A percentile compares a stretch with the other conserved stretches of the same genome.
phyloP scores from a whole-genome alignment of 768 basidiomycete species.

The Rhizopogon sp. region DNA sequence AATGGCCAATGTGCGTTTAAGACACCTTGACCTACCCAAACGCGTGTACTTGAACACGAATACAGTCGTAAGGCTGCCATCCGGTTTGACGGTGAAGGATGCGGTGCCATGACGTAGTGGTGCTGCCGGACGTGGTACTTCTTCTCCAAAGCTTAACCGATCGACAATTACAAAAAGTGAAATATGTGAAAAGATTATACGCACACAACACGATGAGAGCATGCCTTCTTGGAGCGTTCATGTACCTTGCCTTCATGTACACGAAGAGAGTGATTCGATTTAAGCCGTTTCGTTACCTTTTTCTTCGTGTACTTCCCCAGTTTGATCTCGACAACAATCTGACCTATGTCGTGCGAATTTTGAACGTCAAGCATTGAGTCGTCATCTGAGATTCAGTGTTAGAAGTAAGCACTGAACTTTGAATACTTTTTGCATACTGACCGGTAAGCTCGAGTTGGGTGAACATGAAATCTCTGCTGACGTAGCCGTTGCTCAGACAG shows the following conservation, averaged over 20 bases:
- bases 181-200: neutral
- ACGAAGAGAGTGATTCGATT: too few species aligned
- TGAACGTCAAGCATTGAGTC: constrained; percentile 11
- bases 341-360: constrained; percentile 8
- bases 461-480: constrained; percentile 9
- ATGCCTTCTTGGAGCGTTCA: constrained; percentile 17
- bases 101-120: too few species aligned
- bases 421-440: neutral
- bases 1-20: neutral
- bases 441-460: constrained; percentile 14
- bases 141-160: constrained; percentile 9
- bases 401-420: neutral
- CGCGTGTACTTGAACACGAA: constrained; percentile 18
- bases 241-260: constrained; percentile 9
- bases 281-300: fast-evolving
- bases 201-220: constrained; percentile 14
- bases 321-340: constrained; percentile 6
- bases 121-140: neutral
- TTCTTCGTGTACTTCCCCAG: neutral
- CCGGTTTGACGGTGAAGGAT: neutral
- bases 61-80: constrained; percentile 2
- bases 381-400: constrained; percentile 12
- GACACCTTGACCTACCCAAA: constrained; percentile 6
- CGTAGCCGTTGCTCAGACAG: neutral
- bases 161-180: neutral